These are phyloP conservation scores for Calonectria multiphialidica DNA, from an alignment of 2,329 filamentous ascomycete species.

Conservation along the genomic window DNA sequence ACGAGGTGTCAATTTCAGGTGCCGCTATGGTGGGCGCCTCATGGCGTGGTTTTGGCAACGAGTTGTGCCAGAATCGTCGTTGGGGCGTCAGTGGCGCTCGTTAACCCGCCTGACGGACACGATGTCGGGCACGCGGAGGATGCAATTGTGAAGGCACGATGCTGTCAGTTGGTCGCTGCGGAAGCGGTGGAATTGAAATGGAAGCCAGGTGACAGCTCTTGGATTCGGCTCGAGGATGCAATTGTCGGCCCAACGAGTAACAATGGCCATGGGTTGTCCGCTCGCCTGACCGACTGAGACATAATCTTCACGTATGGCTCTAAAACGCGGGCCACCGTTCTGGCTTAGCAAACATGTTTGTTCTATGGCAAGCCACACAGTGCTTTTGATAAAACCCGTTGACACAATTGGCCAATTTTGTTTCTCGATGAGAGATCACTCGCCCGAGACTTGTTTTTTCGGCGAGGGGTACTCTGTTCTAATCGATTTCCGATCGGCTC, in stretches of 20 bases:
- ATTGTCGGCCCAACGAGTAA: neutral
- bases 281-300: neutral
- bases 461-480: neutral
- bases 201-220: neutral
- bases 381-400: neutral
- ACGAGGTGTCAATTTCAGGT: conserved; percentile 1
- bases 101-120: neutral
- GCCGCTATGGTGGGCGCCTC: conserved; percentile 4
- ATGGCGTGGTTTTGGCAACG: conserved; percentile 10
- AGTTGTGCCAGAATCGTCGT: neutral
- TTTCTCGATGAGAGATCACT: neutral
- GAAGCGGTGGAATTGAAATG: neutral
- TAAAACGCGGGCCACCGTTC: neutral
- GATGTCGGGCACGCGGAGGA: neutral
- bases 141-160: neutral
- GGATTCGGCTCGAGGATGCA: neutral
- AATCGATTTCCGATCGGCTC: neutral
- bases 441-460: neutral
- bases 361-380: neutral
- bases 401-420: neutral
- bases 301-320: neutral
- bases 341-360: neutral
- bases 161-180: neutral
- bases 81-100: conserved; percentile 3
- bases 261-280: neutral